Evolutionary conservation across 495 filamentous ascomycete genomes (phyloP).

Genomic region (Aspergillus bertholletiae): DNA sequence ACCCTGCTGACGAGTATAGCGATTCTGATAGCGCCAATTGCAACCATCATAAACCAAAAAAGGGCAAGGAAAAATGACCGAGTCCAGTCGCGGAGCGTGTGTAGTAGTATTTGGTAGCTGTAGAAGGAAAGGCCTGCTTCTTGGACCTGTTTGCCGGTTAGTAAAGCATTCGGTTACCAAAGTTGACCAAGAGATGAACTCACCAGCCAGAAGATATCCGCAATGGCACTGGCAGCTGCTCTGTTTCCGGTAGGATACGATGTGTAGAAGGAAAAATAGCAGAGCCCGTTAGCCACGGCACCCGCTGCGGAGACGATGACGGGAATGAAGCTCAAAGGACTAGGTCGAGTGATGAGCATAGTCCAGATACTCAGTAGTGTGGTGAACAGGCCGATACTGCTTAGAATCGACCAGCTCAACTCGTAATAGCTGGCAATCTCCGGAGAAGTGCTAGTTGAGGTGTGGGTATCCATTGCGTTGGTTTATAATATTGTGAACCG

Average conservation of each 20-base stretch:
- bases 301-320: slow-evolving; percentile 24
- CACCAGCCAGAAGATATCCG: slow-evolving; percentile 32
- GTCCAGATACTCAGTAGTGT: slow-evolving; percentile 25
- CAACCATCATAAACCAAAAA: slow-evolving; percentile 30
- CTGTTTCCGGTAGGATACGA: slow-evolving; percentile 12
- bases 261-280: slow-evolving; percentile 34
- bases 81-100: slow-evolving; percentile 17
- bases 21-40: slow-evolving; percentile 18
- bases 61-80: slow-evolving; percentile 21
- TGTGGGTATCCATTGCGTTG: background rate
- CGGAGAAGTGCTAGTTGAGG: background rate
- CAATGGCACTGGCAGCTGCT: slow-evolving; percentile 25
- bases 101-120: slow-evolving; percentile 32
- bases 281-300: slow-evolving; percentile 31
- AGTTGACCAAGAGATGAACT: background rate
- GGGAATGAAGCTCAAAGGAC: slow-evolving; percentile 25
- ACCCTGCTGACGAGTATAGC: slow-evolving; percentile 23
- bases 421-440: slow-evolving; percentile 20
- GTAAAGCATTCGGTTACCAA: background rate
- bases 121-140: slow-evolving; percentile 37
- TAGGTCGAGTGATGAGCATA: slow-evolving; percentile 22
- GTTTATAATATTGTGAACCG: background rate
- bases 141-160: slow-evolving; percentile 23
- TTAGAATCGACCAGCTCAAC: slow-evolving; percentile 34
- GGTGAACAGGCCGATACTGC: slow-evolving; percentile 27